These are phyloP conservation scores for Urtica urens DNA, from an alignment of 306 rosid species.

Conservation along the genomic window DNA sequence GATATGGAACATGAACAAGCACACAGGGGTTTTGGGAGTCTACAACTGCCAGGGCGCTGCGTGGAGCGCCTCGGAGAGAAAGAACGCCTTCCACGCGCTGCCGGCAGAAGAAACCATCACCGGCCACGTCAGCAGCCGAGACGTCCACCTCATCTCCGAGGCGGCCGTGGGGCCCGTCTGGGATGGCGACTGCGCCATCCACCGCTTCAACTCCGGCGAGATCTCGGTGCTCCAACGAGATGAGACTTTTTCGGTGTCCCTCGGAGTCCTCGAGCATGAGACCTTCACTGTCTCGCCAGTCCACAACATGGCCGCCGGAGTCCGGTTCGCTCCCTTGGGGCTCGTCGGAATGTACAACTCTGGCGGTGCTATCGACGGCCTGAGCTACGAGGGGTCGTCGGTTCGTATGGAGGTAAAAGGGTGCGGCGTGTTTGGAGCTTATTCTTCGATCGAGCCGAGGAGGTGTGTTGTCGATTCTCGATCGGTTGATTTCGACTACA, in stretches of 20 bases:
- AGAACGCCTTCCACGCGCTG: constrained; percentile 55
- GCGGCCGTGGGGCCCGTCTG: constrained; percentile 28
- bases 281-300: constrained; percentile 62
- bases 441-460: constrained; percentile 49
- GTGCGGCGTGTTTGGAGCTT: constrained; percentile 65
- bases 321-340: constrained; percentile 60
- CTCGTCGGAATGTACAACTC: constrained; percentile 74
- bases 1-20: constrained; percentile 92
- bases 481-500: constrained; percentile 35
- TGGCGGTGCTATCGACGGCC: constrained; percentile 66
- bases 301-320: constrained; percentile 34
- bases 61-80: constrained; percentile 53
- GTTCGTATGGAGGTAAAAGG: constrained; percentile 67
- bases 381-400: constrained; percentile 33
- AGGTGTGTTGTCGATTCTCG: constrained; percentile 36
- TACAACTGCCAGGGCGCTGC: constrained; percentile 98
- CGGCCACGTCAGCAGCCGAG: constrained; percentile 47
- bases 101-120: constrained; percentile 39
- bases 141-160: constrained; percentile 53
- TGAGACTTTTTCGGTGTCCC: constrained; percentile 55
- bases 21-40: constrained; percentile 64
- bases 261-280: constrained; percentile 65
- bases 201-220: constrained; percentile 30
- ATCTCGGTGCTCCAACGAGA: constrained; percentile 50
- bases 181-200: constrained; percentile 65